Conservation (phyloP, 768 basidiomycete genomes). For the Lactarius sanguifluus region DNA sequence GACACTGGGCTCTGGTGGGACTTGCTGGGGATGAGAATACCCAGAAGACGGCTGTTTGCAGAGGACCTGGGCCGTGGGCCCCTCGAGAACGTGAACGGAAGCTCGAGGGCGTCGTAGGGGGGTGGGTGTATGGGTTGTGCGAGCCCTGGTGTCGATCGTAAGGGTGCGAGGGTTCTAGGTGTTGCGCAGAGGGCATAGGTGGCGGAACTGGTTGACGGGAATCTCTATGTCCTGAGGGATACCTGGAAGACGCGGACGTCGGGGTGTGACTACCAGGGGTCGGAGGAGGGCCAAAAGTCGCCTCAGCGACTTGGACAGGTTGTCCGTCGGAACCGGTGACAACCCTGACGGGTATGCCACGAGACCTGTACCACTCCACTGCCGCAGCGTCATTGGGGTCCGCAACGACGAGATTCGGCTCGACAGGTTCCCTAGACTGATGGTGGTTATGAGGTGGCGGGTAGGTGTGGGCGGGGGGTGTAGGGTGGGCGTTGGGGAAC, state of each 20-base stretch:
- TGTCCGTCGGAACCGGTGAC: conserved; percentile 50
- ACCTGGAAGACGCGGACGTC: conserved; percentile 23
- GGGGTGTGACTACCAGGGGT: conserved; percentile 27
- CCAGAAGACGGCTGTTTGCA: conserved; percentile 26
- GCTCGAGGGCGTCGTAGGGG: conserved; percentile 11
- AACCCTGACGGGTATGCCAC: conserved; percentile 49
- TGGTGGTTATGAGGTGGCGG: conserved; percentile 23
- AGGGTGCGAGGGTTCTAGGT: conserved; percentile 18
- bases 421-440: conserved; percentile 15
- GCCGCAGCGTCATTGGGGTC: conserved; percentile 48
- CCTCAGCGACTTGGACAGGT: conserved; percentile 49
- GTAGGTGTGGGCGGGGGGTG: conserved; percentile 32
- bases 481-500: conserved; percentile 33
- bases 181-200: conserved; percentile 32
- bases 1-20: conserved; percentile 27
- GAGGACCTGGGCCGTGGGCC: conserved; percentile 24
- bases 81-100: conserved; percentile 24
- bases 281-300: conserved; percentile 33
- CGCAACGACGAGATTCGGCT: conserved; percentile 19
- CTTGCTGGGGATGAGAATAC: conserved; percentile 26
- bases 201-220: conserved; percentile 32
- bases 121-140: conserved; percentile 19
- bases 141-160: conserved; percentile 24
- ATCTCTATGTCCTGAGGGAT: conserved; percentile 35
- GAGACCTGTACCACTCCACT: conserved; percentile 49